A percentile compares a stretch with the other conserved stretches of the same genome.
Evolutionary conservation across 805 yeast genomes (phyloP).

Genomic region (Yarrowia porcina): DNA sequence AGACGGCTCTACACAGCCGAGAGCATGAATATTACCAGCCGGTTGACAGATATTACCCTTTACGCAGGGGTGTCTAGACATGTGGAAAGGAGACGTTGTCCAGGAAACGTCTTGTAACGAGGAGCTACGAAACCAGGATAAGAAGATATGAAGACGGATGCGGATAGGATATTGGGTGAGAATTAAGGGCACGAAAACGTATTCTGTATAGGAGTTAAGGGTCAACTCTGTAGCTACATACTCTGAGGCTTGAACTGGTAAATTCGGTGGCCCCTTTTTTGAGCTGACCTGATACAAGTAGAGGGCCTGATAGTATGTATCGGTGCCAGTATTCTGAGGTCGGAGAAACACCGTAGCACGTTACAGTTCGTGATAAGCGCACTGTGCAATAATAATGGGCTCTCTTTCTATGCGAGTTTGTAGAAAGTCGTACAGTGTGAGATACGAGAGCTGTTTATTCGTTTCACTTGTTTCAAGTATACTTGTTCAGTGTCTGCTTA

Average conservation of each 20-base stretch:
- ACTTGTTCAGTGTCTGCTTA: too few species aligned
- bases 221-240: too few species aligned
- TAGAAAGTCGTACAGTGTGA: neutral
- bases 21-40: neutral
- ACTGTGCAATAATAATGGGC: neutral
- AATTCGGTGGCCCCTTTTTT: too few species aligned
- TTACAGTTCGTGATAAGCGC: neutral
- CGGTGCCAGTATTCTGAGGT: too few species aligned
- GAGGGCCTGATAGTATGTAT: too few species aligned
- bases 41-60: neutral
- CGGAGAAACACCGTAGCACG: neutral
- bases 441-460: too few species aligned
- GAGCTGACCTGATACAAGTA: too few species aligned
- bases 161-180: too few species aligned
- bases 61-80: conserved; percentile 3
- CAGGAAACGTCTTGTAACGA: neutral
- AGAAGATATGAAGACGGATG: neutral
- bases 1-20: conserved; percentile 3
- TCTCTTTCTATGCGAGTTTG: neutral
- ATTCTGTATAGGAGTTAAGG: too few species aligned
- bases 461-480: too few species aligned
- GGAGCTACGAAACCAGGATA: neutral
- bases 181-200: too few species aligned
- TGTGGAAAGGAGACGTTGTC: neutral
- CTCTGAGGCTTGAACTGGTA: too few species aligned